Evolutionary conservation across 805 yeast genomes (phyloP), one percentile per base, ranked within the genome.

Genomic region (Candida loeiensis): DNA sequence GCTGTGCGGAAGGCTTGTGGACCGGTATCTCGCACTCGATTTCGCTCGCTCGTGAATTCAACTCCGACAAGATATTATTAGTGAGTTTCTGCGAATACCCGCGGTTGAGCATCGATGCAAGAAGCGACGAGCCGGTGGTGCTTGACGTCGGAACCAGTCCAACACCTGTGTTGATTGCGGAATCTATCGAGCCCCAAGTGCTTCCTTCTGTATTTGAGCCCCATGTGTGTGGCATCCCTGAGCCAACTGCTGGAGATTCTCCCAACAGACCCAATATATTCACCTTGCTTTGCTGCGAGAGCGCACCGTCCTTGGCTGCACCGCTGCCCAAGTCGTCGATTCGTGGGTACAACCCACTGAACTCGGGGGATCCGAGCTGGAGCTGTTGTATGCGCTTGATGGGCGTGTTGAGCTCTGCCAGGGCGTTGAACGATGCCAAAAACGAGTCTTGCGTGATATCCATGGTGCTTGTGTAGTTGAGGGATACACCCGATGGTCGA

Each of bases 31-130:
- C 34, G n/a, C 50, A 48, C 36, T 67, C 56, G 25, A 68, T 69
- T 39, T 66, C 57, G 27, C 56, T 60, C 34, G 71, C 73, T 35
- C 78, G 52, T 21, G 57, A 49, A 39, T 66, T 69, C 45, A 74
- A 59, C 45, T 74, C 79, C 33, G 54, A 58, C 39, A 74, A 46
- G 9, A 74, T 79, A 32, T 67, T 71, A 33, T 63, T 62, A 18
- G 73, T 68, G 29, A 75, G 60, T 34, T 62, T 64, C 40, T 73
- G 64, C 1, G 80, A 74, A 55, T 73, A 76, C 37, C 77, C 67
- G 40, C 66, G 67, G 13, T 64, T 58, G 37, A 71, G 60, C 58
- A 57, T 59, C 24, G 45, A 40, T 11, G 36, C 13, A 6, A 18
- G 20, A 4, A 36, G 19, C 12, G 30, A 16, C 4, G 37, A 14